phyloP scores from a whole-genome alignment of 306 rosid species.

The Inga oerstediana region DNA sequence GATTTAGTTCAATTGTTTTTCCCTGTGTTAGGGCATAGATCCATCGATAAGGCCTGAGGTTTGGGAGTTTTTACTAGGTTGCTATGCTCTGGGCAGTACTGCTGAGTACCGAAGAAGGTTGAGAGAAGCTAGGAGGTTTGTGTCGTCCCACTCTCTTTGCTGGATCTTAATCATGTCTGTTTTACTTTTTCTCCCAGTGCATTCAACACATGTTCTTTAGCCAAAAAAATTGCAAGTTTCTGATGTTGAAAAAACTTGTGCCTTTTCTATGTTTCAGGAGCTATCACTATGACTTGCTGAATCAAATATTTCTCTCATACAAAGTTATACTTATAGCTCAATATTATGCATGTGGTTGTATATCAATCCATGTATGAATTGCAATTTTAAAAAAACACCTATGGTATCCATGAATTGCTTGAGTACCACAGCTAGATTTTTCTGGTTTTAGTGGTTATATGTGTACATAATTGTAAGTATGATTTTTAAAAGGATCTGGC shows the following conservation, averaged over 20 bases:
- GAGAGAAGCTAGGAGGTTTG: conserved; percentile 84
- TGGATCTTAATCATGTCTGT: conserved; percentile 29
- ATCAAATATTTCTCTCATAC: conserved; percentile 6
- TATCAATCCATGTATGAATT: neutral
- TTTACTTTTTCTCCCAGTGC: neutral
- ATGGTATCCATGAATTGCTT: neutral
- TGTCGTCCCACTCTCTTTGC: conserved; percentile 26
- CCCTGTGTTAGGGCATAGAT: conserved; percentile 78
- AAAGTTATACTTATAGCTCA: neutral
- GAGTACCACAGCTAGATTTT: neutral
- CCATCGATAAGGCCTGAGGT: conserved; percentile 88
- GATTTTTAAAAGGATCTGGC: conserved; percentile 10
- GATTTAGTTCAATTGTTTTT: conserved; percentile 35
- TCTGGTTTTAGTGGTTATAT: conserved; percentile 28
- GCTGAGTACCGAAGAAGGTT: conserved; percentile 66
- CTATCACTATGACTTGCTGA: conserved; percentile 17
- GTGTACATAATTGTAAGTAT: conserved; percentile 22
- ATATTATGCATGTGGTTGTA: neutral
- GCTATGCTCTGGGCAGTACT: conserved; percentile 80
- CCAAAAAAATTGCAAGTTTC: conserved; percentile 7
- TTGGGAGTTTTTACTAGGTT: conserved; percentile 97
- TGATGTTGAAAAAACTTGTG: neutral
- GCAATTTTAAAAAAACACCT: neutral
- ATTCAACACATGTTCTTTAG: conserved; percentile 28
- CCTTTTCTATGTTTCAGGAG: neutral